Conservation (phyloP, 1,139 yeast genomes). For the Yamadazyma trypodendri region DNA sequence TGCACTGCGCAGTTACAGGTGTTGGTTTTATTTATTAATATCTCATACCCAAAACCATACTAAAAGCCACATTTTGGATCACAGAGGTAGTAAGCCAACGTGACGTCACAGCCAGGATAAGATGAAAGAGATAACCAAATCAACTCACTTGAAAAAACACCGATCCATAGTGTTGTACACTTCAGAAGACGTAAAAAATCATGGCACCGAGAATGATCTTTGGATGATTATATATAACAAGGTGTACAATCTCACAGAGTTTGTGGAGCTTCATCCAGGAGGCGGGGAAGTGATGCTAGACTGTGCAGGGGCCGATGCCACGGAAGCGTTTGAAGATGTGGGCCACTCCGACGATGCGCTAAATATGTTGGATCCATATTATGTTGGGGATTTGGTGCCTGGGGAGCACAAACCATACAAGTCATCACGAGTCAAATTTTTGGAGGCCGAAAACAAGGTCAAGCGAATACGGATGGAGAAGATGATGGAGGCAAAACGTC, state of each 20-base stretch:
- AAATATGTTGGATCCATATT: constrained; percentile 39
- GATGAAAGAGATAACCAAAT: constrained; percentile 5
- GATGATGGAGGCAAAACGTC: constrained; percentile 9
- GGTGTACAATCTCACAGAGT: constrained; percentile 57
- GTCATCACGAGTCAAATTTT: constrained; percentile 11
- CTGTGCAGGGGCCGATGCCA: constrained; percentile 74
- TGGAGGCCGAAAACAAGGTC: constrained; percentile 14
- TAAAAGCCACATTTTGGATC: too few species aligned
- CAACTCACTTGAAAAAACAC: background rate
- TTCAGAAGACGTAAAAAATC: constrained; percentile 43
- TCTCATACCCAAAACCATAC: too few species aligned
- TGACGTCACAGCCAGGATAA: background rate
- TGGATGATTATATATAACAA: constrained; percentile 69
- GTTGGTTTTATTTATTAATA: too few species aligned
- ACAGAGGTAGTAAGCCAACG: background rate
- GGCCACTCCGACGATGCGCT: constrained; percentile 48
- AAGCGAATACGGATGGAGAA: constrained; percentile 9
- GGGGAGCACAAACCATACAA: constrained; percentile 18
- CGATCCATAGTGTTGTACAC: constrained; percentile 9
- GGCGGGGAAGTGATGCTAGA: constrained; percentile 67
- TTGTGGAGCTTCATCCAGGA: constrained; percentile 61
- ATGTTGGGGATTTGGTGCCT: constrained; percentile 30
- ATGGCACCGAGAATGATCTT: constrained; percentile 47
- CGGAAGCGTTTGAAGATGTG: constrained; percentile 55
- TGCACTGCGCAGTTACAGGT: too few species aligned